phyloP scores from a whole-genome alignment of 129 eudicot species.

The Pittosporum tobira region DNA sequence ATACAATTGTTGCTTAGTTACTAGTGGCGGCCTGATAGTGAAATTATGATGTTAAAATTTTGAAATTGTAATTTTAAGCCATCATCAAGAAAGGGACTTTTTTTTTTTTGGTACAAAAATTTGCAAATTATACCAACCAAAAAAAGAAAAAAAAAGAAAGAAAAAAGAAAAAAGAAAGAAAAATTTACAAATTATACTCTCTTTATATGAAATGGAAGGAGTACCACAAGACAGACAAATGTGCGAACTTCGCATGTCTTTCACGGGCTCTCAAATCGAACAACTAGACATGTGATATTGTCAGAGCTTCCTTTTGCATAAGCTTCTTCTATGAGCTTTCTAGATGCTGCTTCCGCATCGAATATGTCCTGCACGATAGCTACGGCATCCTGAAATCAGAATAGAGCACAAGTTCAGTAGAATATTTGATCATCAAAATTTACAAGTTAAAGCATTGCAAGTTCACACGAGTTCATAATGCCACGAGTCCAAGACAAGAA shows the following conservation, averaged over 20 bases:
- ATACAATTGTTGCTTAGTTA: no score
- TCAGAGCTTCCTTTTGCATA: conserved; percentile 58
- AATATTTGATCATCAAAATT: not conserved
- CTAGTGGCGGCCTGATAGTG: no score
- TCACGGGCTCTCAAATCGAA: conserved; percentile 45
- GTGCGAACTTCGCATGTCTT: not conserved
- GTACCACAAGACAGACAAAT: not conserved
- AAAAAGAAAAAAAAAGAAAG: not conserved
- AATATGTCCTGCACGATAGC: conserved; percentile 43
- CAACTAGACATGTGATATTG: conserved; percentile 71
- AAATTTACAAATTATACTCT: no score
- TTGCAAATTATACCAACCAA: not conserved
- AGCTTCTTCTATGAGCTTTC: conserved; percentile 58
- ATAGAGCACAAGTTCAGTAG: not conserved
- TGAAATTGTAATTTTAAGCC: no score
- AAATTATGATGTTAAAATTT: no score
- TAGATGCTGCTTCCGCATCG: conserved; percentile 64
- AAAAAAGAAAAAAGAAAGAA: not conserved
- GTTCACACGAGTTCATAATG: not conserved
- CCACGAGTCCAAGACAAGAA: not conserved
- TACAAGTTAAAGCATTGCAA: not conserved
- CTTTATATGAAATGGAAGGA: no score
- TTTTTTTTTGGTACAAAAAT: not conserved
- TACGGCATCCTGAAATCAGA: conserved; percentile 48
- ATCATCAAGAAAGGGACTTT: not conserved